Percentiles rank a stretch among this genome's conserved stretches.
These are phyloP conservation scores for Lobosporangium transversale DNA, from an alignment of 192 early-diverging fungal species.

Conservation along the genomic window DNA sequence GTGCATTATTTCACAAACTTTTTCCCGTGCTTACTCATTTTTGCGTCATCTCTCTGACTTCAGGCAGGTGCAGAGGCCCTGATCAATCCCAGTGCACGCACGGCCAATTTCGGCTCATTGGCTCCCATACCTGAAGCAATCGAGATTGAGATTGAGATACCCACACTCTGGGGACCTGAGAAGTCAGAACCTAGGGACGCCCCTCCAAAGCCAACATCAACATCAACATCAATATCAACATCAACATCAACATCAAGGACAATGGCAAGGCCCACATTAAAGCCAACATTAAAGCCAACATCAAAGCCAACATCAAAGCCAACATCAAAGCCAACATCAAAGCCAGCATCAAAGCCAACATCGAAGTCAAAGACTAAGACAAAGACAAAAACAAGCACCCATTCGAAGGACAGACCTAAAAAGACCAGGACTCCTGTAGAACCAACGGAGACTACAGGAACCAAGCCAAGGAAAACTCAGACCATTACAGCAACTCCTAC, in stretches of 20 bases:
- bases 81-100: neutral
- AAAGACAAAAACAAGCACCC: constrained; percentile 6
- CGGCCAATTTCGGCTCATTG: neutral
- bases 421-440: neutral
- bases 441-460: neutral
- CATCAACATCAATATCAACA: no score
- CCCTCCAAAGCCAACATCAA: no score
- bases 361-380: constrained; percentile 16
- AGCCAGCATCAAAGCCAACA: constrained; percentile 1
- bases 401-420: neutral
- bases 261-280: neutral
- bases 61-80: neutral
- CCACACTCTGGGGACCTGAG: no score
- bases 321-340: constrained; percentile 8
- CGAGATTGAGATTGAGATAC: neutral
- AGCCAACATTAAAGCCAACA: constrained; percentile 17
- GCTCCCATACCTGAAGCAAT: constrained; percentile 1
- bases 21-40: neutral
- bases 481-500: constrained; percentile 2
- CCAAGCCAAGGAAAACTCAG: neutral
- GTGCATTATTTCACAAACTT: neutral
- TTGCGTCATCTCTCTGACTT: neutral
- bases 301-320: neutral
- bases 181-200: no score
- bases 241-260: neutral